Conservation (phyloP, 495 filamentous ascomycete genomes). For the Echria macrotheca region DNA sequence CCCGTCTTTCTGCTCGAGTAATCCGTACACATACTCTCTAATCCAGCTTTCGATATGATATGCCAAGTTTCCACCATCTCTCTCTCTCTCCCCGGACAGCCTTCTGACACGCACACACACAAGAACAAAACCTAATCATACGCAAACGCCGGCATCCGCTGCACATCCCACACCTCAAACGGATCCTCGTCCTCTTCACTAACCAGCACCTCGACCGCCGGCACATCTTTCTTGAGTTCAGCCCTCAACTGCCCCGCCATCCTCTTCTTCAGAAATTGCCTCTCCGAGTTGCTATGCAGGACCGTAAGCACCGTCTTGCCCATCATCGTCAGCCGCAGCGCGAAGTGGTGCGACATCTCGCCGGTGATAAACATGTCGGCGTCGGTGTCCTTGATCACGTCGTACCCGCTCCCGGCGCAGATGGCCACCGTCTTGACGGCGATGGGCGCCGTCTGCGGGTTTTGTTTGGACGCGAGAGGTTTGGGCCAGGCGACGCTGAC, state of each 20-base stretch:
- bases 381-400: constrained; percentile 61
- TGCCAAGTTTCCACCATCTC: too few species aligned
- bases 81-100: too few species aligned
- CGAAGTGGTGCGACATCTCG: constrained; percentile 88
- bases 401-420: constrained; percentile 79
- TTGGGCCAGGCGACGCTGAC: constrained; percentile 39
- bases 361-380: constrained; percentile 84
- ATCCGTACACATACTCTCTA: too few species aligned
- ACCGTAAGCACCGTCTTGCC: constrained; percentile 80
- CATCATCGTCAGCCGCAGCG: constrained; percentile 77
- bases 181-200: constrained; percentile 75
- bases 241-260: constrained; percentile 59
- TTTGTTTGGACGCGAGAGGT: neutral
- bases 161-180: constrained; percentile 43
- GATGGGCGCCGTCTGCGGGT: constrained; percentile 6
- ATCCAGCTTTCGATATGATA: too few species aligned
- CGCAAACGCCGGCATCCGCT: constrained; percentile 14
- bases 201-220: constrained; percentile 56
- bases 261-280: constrained; percentile 67
- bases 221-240: constrained; percentile 44
- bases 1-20: too few species aligned
- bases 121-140: neutral
- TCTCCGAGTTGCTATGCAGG: constrained; percentile 88
- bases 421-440: constrained; percentile 45
- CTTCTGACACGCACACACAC: too few species aligned